Evolutionary conservation across 768 basidiomycete genomes (phyloP).

Genomic region (Leccinellum albellum): DNA sequence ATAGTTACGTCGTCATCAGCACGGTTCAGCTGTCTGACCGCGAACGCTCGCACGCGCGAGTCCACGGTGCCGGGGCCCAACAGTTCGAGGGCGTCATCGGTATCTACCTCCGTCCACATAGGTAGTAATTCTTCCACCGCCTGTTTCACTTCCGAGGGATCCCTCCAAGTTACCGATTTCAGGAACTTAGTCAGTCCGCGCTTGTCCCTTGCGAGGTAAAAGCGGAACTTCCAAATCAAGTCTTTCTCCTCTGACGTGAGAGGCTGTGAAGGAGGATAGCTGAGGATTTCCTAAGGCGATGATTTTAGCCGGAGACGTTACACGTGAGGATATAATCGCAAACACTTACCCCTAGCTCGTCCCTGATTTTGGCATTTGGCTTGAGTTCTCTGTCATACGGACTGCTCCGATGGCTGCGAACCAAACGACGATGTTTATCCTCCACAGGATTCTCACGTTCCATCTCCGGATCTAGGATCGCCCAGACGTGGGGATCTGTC

Average conservation of each 20-base stretch:
- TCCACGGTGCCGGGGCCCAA: constrained; percentile 88
- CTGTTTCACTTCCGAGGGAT: constrained; percentile 94
- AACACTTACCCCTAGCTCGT: constrained; percentile 77
- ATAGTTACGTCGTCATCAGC: constrained; percentile 88
- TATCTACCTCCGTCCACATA: constrained; percentile 96
- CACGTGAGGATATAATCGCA: not conserved
- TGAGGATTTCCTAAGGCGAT: constrained; percentile 71
- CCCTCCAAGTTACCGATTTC: constrained; percentile 96
- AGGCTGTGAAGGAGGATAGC: constrained; percentile 84
- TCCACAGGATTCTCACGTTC: constrained; percentile 94
- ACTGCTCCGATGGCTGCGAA: constrained; percentile 92
- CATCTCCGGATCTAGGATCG: constrained; percentile 86
- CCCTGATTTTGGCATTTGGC: constrained; percentile 92
- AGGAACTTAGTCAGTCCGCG: constrained; percentile 96
- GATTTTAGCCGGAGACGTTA: not conserved
- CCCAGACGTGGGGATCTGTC: constrained; percentile 76
- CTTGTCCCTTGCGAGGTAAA: constrained; percentile 89
- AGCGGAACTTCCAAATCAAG: constrained; percentile 98
- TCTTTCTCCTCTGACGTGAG: constrained; percentile 93
- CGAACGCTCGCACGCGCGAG: constrained; percentile 90
- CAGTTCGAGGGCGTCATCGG: constrained; percentile 93
- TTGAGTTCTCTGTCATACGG: constrained; percentile 95
- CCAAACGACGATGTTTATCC: constrained; percentile 90
- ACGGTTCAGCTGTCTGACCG: constrained; percentile 82
- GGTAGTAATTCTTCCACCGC: constrained; percentile 95